These are phyloP conservation scores for Anthracocystis setariae DNA, from an alignment of 1,284 basidiomycete genomes.

Conservation along the genomic window DNA sequence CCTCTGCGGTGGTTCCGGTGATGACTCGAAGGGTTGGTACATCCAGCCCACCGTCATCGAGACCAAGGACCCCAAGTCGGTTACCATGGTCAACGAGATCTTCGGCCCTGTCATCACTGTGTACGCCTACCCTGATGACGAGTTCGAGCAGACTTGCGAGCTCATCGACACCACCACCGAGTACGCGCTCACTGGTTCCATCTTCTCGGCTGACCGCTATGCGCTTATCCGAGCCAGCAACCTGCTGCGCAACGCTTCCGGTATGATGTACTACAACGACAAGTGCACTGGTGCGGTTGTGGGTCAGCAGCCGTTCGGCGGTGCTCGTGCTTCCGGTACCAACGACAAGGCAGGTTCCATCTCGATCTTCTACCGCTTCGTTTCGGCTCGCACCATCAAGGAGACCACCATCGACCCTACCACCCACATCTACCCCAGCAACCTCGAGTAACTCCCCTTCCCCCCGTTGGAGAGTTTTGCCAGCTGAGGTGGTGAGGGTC, in stretches of 20 bases:
- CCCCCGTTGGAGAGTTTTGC: constrained; percentile 2
- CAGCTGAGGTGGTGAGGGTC: constrained; percentile 8
- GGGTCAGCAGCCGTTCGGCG: constrained; percentile 93
- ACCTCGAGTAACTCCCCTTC: constrained; percentile 49
- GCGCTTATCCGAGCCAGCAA: constrained; percentile 63
- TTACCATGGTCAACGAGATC: constrained; percentile 95
- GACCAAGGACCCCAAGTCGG: constrained; percentile 87
- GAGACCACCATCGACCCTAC: constrained; percentile 74
- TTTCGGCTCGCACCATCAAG: constrained; percentile 90
- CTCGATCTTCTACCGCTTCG: constrained; percentile 74
- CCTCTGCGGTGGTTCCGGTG: constrained; percentile 81
- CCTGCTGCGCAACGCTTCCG: constrained; percentile 64
- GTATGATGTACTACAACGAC: constrained; percentile 69
- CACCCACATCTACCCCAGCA: constrained; percentile 63
- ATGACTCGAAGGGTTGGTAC: constrained; percentile 92
- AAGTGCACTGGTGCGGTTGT: constrained; percentile 83
- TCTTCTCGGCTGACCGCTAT: constrained; percentile 65
- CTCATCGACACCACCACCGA: constrained; percentile 86
- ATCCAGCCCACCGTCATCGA: constrained; percentile 94
- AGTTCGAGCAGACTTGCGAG: constrained; percentile 85
- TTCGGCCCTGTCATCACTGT: constrained; percentile 96
- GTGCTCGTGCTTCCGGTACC: constrained; percentile 89
- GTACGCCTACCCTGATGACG: constrained; percentile 68
- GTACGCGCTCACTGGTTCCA: constrained; percentile 77
- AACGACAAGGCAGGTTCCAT: constrained; percentile 98